Evolutionary conservation across 768 basidiomycete species (phyloP).

Genomic region (Favolaschia claudopus): DNA sequence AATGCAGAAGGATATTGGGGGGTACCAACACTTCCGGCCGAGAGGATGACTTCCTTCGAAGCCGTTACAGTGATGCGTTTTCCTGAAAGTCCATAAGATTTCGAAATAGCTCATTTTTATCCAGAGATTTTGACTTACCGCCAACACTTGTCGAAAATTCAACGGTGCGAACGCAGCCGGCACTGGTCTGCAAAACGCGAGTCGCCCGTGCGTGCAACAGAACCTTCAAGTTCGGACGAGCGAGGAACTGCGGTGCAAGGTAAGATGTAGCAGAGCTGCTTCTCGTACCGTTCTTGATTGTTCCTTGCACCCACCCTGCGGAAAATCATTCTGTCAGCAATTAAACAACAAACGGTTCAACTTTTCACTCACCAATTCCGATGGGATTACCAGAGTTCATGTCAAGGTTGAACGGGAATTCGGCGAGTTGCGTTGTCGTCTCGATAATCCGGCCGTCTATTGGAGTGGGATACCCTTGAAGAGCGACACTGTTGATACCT

Average conservation of each 20-base stretch:
- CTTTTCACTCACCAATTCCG: constrained; percentile 14
- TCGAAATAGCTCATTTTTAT: not conserved
- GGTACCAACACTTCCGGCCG: constrained; percentile 35
- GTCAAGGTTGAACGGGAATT: constrained; percentile 22
- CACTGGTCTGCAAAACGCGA: constrained; percentile 25
- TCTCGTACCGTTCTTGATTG: constrained; percentile 29
- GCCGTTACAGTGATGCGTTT: constrained; percentile 24
- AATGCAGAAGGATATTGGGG: constrained; percentile 23
- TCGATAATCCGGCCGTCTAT: constrained; percentile 32
- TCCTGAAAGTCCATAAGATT: not conserved
- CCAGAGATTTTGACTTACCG: not conserved
- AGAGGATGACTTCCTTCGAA: constrained; percentile 38
- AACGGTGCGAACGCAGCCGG: not conserved
- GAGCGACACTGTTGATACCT: constrained; percentile 31
- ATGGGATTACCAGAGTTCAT: constrained; percentile 21
- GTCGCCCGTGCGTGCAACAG: constrained; percentile 33
- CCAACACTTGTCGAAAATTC: not conserved
- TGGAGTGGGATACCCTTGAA: constrained; percentile 28
- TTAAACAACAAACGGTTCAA: too few species aligned
- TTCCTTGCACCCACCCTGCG: constrained; percentile 30
- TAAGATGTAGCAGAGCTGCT: constrained; percentile 38
- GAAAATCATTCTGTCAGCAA: not conserved
- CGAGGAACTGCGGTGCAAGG: not conserved
- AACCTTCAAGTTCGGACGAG: not conserved
- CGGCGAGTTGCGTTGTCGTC: constrained; percentile 29